Evolutionary conservation across 768 basidiomycete species (phyloP), one percentile per base, ranked within the genome.

Genomic region (Leccinellum rugosiceps): DNA sequence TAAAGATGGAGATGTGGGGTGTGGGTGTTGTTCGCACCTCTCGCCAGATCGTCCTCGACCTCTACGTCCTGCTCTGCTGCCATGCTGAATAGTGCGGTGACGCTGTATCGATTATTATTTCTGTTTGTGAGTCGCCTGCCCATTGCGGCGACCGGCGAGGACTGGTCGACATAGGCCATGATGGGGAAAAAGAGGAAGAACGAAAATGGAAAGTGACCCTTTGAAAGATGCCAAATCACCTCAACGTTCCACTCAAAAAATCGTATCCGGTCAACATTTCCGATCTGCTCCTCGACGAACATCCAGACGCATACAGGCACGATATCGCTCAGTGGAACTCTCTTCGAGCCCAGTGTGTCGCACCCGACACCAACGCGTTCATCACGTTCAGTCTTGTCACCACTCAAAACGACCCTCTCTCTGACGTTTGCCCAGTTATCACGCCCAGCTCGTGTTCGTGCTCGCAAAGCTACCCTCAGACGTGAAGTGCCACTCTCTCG

Each of bases 61-160:
- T 98, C 96, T 11, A 94, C 88, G 71, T 98, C 96, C 78, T 98
- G 94, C 76, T 98, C 96, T 34, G 96, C 96, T 13, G 95, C 96
- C 88, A 98, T 94, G 67, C 91, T 93, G 72, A 96, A 98, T 64
- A 98, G 80, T 26, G 93, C 93, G 50, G 92, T 98, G 38, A 98
- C 95, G 72, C 89, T 92, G 76, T 97, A 96, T 57, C 95, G 88
- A 76, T 97, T 96, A 63, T 92, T 95, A 72, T 93, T 97, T 72
- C 95, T 79, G 79, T 94, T 94, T 34, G 91, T 92, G 69, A 91
- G 80, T 30, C 92, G 82, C 65, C 90, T 84, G 62, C 83, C 76
- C 60, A 86, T 87, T 68, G 86, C 80, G 65, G 83, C 78, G 60
- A 79, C 80, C 52, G 89, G 84, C 26, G 76, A 74, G 41, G 87